A percentile compares a stretch with the other conserved stretches of the same genome.
Conservation (phyloP, 768 basidiomycete genomes). For the Termitomyces sp. region DNA sequence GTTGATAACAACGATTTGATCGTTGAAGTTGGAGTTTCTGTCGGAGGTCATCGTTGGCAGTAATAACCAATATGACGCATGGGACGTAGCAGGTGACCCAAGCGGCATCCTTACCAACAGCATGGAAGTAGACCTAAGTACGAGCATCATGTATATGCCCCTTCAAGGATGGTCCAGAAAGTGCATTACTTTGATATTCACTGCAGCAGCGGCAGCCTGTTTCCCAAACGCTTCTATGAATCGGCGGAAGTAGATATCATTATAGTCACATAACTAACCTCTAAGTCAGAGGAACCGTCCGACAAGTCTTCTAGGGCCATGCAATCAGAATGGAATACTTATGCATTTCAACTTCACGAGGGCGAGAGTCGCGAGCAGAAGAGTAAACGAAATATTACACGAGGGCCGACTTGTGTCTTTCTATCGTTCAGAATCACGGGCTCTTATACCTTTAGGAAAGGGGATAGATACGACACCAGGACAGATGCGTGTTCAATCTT, state of each 20-base stretch:
- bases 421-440: not conserved
- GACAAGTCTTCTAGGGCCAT: constrained; percentile 24
- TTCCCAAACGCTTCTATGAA: not conserved
- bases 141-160: not conserved
- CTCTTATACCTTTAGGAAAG: constrained; percentile 5
- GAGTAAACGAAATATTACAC: constrained; percentile 22
- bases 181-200: constrained; percentile 15
- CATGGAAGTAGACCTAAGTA: constrained; percentile 34
- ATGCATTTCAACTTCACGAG: constrained; percentile 17
- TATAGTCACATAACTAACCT: too few relatives aligned
- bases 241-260: too few relatives aligned
- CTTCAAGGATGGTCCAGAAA: not conserved
- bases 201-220: constrained; percentile 2
- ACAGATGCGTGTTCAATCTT: not conserved
- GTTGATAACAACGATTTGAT: constrained; percentile 38
- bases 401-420: not conserved
- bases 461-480: not conserved
- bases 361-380: constrained; percentile 24
- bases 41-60: not conserved
- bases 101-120: constrained; percentile 26
- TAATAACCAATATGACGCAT: not conserved
- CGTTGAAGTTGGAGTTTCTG: constrained; percentile 31
- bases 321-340: not conserved
- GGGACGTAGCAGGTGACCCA: constrained; percentile 30
- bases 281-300: constrained; percentile 33